Evolutionary conservation across 768 basidiomycete species (phyloP).

Genomic region (Coprinellus micaceus): DNA sequence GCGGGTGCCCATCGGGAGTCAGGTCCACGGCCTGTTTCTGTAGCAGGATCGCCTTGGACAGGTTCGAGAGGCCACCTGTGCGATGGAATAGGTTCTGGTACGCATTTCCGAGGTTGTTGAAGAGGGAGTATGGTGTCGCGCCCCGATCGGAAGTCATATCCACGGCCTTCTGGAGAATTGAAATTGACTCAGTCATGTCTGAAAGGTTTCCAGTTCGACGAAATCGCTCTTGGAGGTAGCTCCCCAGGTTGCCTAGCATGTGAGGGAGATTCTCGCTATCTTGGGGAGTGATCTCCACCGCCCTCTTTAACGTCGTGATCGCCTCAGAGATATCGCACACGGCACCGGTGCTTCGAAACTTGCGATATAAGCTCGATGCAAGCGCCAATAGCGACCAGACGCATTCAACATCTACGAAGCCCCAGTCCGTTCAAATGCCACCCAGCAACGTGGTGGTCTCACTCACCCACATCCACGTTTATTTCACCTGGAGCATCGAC

Average conservation of each 20-base stretch:
- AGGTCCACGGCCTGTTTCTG: slow-evolving; percentile 17
- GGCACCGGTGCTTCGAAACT: too few relatives aligned
- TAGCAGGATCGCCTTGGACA: slow-evolving; percentile 13
- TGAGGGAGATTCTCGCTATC: not conserved
- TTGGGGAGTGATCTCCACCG: not conserved
- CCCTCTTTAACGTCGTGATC: not conserved
- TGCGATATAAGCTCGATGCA: too few relatives aligned
- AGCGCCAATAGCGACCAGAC: too few relatives aligned
- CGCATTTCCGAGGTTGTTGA: not conserved
- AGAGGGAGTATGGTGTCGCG: not conserved
- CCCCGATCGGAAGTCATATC: not conserved
- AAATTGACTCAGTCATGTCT: not conserved
- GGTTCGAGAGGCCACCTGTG: not conserved
- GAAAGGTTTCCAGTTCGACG: too few relatives aligned
- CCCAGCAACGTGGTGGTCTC: too few relatives aligned
- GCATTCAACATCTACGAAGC: too few relatives aligned
- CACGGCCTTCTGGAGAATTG: not conserved
- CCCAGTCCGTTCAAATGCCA: too few relatives aligned
- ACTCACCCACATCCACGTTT: too few relatives aligned
- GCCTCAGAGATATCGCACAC: not conserved
- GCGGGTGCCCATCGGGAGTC: slow-evolving; percentile 16
- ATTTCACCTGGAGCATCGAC: too few relatives aligned
- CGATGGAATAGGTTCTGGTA: not conserved
- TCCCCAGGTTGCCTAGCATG: not conserved
- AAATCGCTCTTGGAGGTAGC: too few relatives aligned